These are phyloP conservation scores for Inonotus obliquus DNA, from an alignment of 1,284 basidiomycete species.

Conservation along the genomic window DNA sequence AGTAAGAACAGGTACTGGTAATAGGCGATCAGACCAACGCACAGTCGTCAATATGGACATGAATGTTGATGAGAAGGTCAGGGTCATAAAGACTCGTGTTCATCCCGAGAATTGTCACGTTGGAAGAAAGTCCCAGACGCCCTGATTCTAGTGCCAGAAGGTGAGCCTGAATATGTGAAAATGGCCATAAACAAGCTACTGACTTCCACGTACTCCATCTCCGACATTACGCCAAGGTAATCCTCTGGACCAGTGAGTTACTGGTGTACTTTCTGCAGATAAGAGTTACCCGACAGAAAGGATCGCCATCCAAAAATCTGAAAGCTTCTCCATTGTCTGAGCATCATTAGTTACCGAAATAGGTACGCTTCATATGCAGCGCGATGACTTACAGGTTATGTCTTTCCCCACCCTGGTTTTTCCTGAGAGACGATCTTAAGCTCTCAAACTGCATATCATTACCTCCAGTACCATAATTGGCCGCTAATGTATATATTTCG, in stretches of 20 bases:
- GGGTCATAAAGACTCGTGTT: constrained; percentile 31
- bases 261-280: background rate
- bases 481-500: too few species aligned
- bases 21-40: background rate
- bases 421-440: background rate
- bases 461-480: background rate
- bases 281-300: background rate
- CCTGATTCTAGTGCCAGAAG: constrained; percentile 36
- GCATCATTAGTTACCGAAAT: background rate
- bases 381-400: background rate
- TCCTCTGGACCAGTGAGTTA: constrained; percentile 25
- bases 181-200: constrained; percentile 22
- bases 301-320: background rate
- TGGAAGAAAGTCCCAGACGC: constrained; percentile 44
- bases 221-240: constrained; percentile 37
- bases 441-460: background rate
- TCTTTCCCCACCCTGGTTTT: background rate
- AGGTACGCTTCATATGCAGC: background rate
- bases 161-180: constrained; percentile 1
- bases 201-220: constrained; percentile 30
- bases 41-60: constrained; percentile 21
- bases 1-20: background rate
- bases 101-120: constrained; percentile 35
- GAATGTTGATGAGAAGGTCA: constrained; percentile 27
- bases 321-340: background rate